phyloP scores from a whole-genome alignment of 495 filamentous ascomycete genomes.

The Aspergillus diversus region DNA sequence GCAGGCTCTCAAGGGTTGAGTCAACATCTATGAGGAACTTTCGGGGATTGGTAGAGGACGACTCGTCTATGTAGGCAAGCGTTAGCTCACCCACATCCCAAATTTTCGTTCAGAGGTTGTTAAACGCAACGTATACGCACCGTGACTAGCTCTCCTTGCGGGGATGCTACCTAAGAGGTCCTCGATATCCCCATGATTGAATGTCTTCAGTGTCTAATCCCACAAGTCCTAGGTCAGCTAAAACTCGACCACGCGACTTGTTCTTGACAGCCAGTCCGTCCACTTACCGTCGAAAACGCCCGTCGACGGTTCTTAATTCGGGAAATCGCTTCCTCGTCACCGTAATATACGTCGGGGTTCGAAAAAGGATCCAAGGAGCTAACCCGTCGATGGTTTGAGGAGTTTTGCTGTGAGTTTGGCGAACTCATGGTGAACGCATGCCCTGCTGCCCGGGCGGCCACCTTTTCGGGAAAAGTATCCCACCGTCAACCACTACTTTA shows the following conservation, averaged over 20 bases:
- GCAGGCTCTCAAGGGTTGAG: slow-evolving; percentile 68
- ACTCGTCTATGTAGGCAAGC: slow-evolving; percentile 47
- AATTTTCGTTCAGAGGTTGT: background rate
- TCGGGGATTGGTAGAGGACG: slow-evolving; percentile 53
- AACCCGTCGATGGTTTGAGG: slow-evolving; percentile 26
- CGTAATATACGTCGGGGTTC: slow-evolving; percentile 55
- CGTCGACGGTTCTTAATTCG: slow-evolving; percentile 43
- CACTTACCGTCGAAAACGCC: slow-evolving; percentile 53
- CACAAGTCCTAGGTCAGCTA: background rate
- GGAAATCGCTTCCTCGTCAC: slow-evolving; percentile 41
- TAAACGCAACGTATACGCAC: slow-evolving; percentile 32
- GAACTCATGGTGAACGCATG: slow-evolving; percentile 38
- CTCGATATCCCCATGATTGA: slow-evolving; percentile 41
- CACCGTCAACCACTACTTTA: too few species aligned
- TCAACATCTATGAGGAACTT: slow-evolving; percentile 81
- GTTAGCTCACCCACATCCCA: slow-evolving; percentile 14
- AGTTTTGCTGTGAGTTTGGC: slow-evolving; percentile 25
- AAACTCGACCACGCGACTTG: slow-evolving; percentile 14
- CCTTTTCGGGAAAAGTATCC: too few species aligned
- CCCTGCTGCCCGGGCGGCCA: background rate
- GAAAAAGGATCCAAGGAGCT: slow-evolving; percentile 51
- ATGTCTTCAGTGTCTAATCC: slow-evolving; percentile 41
- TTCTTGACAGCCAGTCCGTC: slow-evolving; percentile 15
- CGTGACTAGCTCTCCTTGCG: slow-evolving; percentile 50
- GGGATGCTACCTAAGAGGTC: slow-evolving; percentile 40